Conservation (phyloP, 495 filamentous ascomycete species). For the Collariella sp. region DNA sequence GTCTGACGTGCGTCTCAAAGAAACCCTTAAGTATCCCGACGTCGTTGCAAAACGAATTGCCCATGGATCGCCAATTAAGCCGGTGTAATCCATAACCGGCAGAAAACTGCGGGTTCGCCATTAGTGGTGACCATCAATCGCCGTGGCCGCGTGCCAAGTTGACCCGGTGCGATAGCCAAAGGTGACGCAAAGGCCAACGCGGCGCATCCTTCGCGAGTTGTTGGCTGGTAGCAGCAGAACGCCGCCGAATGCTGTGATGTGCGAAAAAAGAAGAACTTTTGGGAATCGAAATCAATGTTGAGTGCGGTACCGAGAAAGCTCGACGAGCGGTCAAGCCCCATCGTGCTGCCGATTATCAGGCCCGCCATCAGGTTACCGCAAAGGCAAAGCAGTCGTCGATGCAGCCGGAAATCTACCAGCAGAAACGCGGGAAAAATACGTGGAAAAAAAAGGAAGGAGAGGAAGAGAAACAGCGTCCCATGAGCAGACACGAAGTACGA, state of each 20-base stretch:
- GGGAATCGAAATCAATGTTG: not conserved
- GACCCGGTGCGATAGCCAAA: not conserved
- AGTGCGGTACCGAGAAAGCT: not conserved
- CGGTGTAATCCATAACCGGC: not conserved
- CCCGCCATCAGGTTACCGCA: not conserved
- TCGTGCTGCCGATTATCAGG: not conserved
- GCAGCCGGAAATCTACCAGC: not conserved
- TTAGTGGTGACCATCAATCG: not conserved
- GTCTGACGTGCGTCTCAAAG: too few species aligned
- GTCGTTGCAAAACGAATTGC: too few species aligned
- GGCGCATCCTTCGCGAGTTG: not conserved
- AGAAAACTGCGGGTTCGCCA: not conserved
- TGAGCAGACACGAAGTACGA: slow-evolving; percentile 5
- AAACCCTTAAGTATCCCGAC: too few species aligned
- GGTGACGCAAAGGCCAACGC: not conserved
- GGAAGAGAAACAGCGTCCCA: not conserved
- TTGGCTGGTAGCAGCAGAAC: not conserved
- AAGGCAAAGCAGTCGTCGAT: not conserved
- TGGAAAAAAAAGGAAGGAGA: not conserved
- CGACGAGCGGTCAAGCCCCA: not conserved
- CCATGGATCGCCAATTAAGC: too few species aligned
- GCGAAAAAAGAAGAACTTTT: not conserved
- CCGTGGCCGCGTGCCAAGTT: not conserved
- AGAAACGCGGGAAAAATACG: too few species aligned
- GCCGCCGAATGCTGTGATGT: not conserved